These are phyloP conservation scores for Vigna radiata DNA, from an alignment of 306 rosid species.

Conservation along the genomic window DNA sequence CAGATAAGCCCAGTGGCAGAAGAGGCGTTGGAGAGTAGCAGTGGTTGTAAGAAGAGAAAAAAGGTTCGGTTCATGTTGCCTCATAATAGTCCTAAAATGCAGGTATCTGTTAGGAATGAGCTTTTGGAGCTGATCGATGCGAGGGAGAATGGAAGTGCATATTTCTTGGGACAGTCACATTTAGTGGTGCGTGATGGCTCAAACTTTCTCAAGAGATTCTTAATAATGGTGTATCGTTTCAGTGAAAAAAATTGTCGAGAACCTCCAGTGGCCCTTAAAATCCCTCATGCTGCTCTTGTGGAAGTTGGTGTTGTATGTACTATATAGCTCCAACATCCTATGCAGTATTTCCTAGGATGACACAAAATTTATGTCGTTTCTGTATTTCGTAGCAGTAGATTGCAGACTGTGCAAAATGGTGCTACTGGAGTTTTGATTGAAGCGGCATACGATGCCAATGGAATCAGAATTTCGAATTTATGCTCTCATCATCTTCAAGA, in stretches of 20 bases:
- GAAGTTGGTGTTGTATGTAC: constrained; percentile 76
- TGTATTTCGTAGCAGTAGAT: background rate
- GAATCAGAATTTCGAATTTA: background rate
- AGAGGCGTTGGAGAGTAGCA: constrained; percentile 42
- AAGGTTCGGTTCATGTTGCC: constrained; percentile 81
- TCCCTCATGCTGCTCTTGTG: constrained; percentile 90
- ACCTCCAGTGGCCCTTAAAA: constrained; percentile 68
- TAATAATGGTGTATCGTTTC: constrained; percentile 63
- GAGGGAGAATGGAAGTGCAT: constrained; percentile 85
- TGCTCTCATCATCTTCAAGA: background rate
- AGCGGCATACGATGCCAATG: background rate
- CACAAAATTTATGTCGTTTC: too few relatives aligned
- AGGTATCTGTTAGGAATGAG: constrained; percentile 61
- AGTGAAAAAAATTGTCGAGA: constrained; percentile 72
- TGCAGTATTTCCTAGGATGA: background rate
- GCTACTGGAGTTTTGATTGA: too few relatives aligned
- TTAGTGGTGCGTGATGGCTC: constrained; percentile 63
- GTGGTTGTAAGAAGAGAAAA: constrained; percentile 45
- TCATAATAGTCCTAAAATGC: constrained; percentile 65
- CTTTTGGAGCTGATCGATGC: constrained; percentile 71
- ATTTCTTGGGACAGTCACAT: constrained; percentile 78
- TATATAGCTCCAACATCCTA: constrained; percentile 39
- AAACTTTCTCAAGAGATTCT: constrained; percentile 61
- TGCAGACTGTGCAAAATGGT: background rate
- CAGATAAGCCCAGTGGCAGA: constrained; percentile 46